Evolutionary conservation across 352 stramenopile species (phyloP).

Genomic region (Globisporangium nagaii): DNA sequence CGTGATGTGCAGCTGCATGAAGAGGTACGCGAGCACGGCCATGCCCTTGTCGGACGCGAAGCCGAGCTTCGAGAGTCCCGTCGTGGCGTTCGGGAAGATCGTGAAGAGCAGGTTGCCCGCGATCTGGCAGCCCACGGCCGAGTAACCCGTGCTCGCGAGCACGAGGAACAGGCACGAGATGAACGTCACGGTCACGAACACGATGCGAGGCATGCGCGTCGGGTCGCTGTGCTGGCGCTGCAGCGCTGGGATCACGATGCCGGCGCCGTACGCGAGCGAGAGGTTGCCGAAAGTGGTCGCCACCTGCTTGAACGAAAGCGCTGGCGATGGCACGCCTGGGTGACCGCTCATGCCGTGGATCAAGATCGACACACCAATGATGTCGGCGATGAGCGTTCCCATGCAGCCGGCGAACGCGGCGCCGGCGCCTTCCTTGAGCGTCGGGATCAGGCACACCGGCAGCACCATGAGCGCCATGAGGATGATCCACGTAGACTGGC

Average conservation of each 20-base stretch:
- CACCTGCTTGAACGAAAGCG: constrained; percentile 18
- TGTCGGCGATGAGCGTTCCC: constrained; percentile 22
- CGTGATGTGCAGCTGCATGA: constrained; percentile 17
- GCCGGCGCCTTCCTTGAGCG: constrained; percentile 21
- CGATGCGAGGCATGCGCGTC: constrained; percentile 19
- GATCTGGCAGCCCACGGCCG: constrained; percentile 46
- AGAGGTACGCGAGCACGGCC: constrained; percentile 18
- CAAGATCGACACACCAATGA: constrained; percentile 15
- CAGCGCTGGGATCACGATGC: constrained; percentile 23
- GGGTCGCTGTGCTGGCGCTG: constrained; percentile 23
- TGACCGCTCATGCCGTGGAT: constrained; percentile 18
- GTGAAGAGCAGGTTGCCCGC: constrained; percentile 21
- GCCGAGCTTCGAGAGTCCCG: constrained; percentile 21
- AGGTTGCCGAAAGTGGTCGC: constrained; percentile 21
- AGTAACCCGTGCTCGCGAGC: constrained; percentile 33
- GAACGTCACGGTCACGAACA: constrained; percentile 35
- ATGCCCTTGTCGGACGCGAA: constrained; percentile 19
- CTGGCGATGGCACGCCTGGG: constrained; percentile 8
- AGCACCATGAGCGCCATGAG: constrained; percentile 20
- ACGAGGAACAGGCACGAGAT: constrained; percentile 39
- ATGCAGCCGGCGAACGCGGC: constrained; percentile 20
- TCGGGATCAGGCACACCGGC: constrained; percentile 20
- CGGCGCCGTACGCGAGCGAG: constrained; percentile 20
- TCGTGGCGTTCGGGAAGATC: constrained; percentile 6
- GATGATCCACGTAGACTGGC: constrained; percentile 19